These are phyloP conservation scores for Omphalotus guepiniiformis DNA, from an alignment of 768 basidiomycete genomes.

Conservation along the genomic window DNA sequence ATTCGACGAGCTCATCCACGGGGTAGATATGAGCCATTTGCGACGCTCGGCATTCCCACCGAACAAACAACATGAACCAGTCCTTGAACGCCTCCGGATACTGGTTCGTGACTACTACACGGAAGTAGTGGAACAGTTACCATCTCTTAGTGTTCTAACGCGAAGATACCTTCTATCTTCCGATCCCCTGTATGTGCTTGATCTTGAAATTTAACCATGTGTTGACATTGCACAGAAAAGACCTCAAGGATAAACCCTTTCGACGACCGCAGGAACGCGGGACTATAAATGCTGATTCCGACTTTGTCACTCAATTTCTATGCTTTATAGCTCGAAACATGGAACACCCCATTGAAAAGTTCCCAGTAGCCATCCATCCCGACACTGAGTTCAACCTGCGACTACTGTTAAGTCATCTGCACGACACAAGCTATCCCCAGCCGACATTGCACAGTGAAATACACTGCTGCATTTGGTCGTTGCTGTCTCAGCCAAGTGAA, in stretches of 20 bases:
- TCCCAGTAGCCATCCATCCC: neutral
- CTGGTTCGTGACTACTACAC: neutral
- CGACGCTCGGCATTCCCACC: neutral
- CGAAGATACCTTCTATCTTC: neutral
- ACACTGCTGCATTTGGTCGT: neutral
- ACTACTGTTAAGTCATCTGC: neutral
- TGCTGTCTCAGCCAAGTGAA: neutral
- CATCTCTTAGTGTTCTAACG: neutral
- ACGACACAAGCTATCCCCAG: neutral
- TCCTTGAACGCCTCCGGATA: neutral
- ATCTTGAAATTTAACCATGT: neutral
- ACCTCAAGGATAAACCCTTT: neutral
- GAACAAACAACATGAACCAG: neutral
- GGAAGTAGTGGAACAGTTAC: neutral
- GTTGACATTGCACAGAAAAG: neutral
- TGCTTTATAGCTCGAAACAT: neutral
- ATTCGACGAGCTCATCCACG: neutral
- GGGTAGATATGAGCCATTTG: neutral
- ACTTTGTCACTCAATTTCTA: neutral
- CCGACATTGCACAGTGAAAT: neutral
- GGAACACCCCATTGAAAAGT: neutral
- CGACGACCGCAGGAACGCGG: neutral
- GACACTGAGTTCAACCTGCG: neutral
- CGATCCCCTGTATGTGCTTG: neutral
- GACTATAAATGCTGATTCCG: neutral